Evolutionary conservation across 768 basidiomycete genomes (phyloP), one percentile per base, ranked within the genome.

Genomic region (Scleroderma citrinum): DNA sequence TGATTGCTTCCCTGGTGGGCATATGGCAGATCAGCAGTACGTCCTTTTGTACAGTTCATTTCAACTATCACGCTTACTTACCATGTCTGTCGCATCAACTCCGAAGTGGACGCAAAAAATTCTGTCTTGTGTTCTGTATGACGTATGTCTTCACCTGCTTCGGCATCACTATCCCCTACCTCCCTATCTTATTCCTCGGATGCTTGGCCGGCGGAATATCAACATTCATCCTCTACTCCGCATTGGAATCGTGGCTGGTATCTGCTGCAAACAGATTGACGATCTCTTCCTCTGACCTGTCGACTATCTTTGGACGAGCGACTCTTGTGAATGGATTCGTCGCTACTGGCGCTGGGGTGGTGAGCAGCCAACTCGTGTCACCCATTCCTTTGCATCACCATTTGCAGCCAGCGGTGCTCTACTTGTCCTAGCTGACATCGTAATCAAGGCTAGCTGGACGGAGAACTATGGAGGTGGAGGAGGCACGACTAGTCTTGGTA

Each of bases 211-310:
- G 83, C 2, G 87, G 87, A 1, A 61, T 85, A 35, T 84, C 86
- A 1, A 87, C 86, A 0, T 82, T 85, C 17, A 87, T 87, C 53
- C 76, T 87, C 30, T 87, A 81, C 67, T 84, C 83, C 12, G 81
- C 77, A 7, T 87, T 88, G 55, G 86, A 89, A 56, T 81, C 85
- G 20, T 89, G 87, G 87, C 69, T 89, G 41, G 74, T 88, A 40
- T 82, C 83, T 3, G 74, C 84, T 1, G 70, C 82, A 14, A 76
- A 76, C 20, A 64, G 73, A 12, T 56, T 76, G 8, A 69, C 73
- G 1, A 69, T 88, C 7, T 69, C 80, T 1, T 72, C 77, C 7
- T 64, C 74, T 11, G 81, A 83, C 42, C 73, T 89, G 7, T 85
- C 82, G 29, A 71, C 65, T 19, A 86, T 87, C 53, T 77, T 89